phyloP scores from a whole-genome alignment of 495 filamentous ascomycete species.

The Ascobolus immersus region DNA sequence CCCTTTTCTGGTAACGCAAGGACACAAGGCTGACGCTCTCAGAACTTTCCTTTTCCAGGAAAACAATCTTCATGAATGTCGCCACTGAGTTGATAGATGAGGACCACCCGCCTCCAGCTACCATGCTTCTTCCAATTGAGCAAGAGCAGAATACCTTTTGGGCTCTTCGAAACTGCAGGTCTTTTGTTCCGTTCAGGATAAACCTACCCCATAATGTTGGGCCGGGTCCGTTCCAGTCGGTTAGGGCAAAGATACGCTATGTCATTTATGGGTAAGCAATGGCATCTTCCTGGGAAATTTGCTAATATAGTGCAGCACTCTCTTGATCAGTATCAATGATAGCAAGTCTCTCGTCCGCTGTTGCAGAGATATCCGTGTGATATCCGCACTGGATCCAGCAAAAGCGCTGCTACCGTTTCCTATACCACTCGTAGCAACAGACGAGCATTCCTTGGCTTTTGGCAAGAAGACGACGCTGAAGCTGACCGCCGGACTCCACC shows the following conservation, averaged over 20 bases:
- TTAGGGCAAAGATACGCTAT: conserved; percentile 27
- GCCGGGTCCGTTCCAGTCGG: conserved; percentile 28
- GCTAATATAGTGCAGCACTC: conserved; percentile 4
- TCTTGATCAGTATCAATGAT: conserved; percentile 9
- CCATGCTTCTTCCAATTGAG: conserved; percentile 21
- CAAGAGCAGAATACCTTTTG: conserved; percentile 20
- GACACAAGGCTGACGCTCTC: conserved; percentile 9
- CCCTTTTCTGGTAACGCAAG: conserved; percentile 1
- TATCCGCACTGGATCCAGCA: conserved; percentile 20
- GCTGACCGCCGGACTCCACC: conserved; percentile 28
- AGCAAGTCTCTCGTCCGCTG: conserved; percentile 9
- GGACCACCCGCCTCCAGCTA: conserved; percentile 23
- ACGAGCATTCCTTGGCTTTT: conserved; percentile 21
- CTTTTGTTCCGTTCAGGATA: conserved; percentile 25
- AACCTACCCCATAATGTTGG: conserved; percentile 29
- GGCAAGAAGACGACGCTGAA: conserved; percentile 18
- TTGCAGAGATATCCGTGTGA: conserved; percentile 14
- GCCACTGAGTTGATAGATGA: conserved; percentile 26
- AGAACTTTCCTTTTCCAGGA: conserved; percentile 14
- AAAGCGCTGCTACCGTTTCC: conserved; percentile 27
- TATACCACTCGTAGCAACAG: conserved; percentile 24
- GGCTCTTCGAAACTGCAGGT: conserved; percentile 22
- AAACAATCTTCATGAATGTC: conserved; percentile 24
- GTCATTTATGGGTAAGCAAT: conserved; percentile 17
- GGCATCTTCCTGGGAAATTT: not conserved